phyloP scores from a whole-genome alignment of 2,329 filamentous ascomycete species.

The Paraphoma chrysanthemicola region DNA sequence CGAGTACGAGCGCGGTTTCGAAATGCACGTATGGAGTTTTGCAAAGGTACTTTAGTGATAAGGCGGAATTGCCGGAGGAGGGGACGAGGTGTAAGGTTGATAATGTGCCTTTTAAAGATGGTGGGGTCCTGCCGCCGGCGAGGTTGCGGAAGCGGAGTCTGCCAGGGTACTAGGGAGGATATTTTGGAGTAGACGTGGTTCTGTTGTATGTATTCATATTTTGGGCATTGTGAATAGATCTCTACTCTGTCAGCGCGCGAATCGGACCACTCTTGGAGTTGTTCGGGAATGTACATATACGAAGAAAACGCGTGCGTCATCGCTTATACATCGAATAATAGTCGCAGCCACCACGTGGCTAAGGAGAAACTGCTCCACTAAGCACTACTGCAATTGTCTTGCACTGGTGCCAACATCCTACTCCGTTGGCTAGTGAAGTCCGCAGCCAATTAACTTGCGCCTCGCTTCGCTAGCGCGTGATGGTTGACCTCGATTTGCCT shows the following conservation, averaged over 20 bases:
- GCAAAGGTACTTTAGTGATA: conserved; percentile 11
- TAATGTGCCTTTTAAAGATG: background rate
- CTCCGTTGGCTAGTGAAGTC: background rate
- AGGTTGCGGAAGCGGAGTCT: background rate
- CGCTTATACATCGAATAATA: background rate
- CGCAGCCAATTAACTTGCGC: background rate
- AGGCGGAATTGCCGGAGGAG: conserved; percentile 9
- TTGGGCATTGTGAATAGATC: too few relatives aligned
- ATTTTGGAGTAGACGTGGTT: too few relatives aligned
- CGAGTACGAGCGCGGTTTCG: background rate
- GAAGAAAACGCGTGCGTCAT: background rate
- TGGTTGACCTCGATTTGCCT: background rate
- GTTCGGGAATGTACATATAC: background rate
- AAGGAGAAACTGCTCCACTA: background rate
- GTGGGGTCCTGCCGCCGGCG: background rate
- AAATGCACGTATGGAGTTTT: conserved; percentile 15
- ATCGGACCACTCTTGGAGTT: background rate
- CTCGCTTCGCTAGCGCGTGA: background rate
- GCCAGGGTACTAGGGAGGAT: background rate
- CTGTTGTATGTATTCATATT: too few relatives aligned
- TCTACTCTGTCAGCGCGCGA: too few relatives aligned
- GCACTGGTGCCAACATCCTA: background rate
- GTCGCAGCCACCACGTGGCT: background rate
- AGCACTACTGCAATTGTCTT: background rate
- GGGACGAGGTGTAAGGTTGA: conserved; percentile 13